A percentile compares a stretch with the other conserved stretches of the same genome.
phyloP scores from a whole-genome alignment of 176 grass and related monocot species.

The Leersia perrieri region DNA sequence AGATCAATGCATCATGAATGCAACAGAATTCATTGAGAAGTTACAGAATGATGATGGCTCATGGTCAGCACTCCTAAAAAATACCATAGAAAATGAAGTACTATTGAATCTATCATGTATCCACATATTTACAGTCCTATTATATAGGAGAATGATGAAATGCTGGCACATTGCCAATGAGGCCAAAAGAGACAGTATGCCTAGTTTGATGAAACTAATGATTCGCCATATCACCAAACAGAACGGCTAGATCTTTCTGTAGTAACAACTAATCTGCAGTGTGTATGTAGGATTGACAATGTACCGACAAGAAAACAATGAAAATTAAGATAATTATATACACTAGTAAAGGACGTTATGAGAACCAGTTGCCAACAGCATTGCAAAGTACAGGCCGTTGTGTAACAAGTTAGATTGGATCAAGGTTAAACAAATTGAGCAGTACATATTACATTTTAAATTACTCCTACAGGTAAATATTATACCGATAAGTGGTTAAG shows the following conservation, averaged over 20 bases:
- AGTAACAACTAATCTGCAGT: background rate
- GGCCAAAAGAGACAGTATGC: background rate
- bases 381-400: background rate
- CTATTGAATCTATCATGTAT: background rate
- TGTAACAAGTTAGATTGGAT: background rate
- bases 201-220: background rate
- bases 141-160: background rate
- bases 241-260: background rate
- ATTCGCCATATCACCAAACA: background rate
- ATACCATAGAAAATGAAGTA: constrained; percentile 10
- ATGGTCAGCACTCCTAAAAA: constrained; percentile 46
- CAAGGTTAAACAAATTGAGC: background rate
- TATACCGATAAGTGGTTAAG: background rate
- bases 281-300: background rate
- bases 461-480: background rate
- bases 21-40: constrained; percentile 51
- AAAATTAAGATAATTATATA: constrained; percentile 5
- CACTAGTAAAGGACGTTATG: background rate
- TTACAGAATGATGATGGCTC: constrained; percentile 71
- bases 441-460: background rate
- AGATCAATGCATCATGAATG: constrained; percentile 50
- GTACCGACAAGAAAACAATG: background rate
- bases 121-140: background rate
- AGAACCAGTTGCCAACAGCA: background rate
- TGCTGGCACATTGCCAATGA: constrained; percentile 7